Evolutionary conservation across 192 early-diverging fungal species (phyloP).

Genomic region (Backusella liffmaniae): DNA sequence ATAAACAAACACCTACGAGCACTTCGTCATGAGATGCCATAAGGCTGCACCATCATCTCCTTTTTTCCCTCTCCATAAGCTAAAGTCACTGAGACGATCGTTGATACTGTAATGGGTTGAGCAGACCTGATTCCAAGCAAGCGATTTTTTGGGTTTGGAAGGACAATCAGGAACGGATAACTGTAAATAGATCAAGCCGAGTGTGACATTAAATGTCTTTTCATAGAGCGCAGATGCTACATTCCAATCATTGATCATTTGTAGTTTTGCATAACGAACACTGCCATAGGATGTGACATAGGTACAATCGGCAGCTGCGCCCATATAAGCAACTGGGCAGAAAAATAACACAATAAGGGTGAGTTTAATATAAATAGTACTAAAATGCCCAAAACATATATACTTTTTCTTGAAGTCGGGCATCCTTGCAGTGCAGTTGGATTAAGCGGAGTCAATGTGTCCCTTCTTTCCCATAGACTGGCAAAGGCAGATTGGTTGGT

Average conservation of each 20-base stretch:
- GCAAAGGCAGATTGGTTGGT: neutral
- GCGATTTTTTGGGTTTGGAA: slow-evolving; percentile 21
- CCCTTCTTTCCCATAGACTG: neutral
- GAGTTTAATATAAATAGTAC: neutral
- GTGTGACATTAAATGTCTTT: slow-evolving; percentile 78
- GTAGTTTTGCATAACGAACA: slow-evolving; percentile 55
- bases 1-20: slow-evolving; percentile 42
- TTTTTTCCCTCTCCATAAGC: slow-evolving; percentile 72
- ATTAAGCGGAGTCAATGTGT: neutral
- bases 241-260: slow-evolving; percentile 84
- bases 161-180: slow-evolving; percentile 67
- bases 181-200: slow-evolving; percentile 79
- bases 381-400: neutral
- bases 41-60: slow-evolving; percentile 74
- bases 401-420: slow-evolving; percentile 24
- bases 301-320: slow-evolving; percentile 67
- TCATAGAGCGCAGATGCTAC: slow-evolving; percentile 84
- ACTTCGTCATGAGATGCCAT: slow-evolving; percentile 93
- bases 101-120: slow-evolving; percentile 70
- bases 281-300: slow-evolving; percentile 59
- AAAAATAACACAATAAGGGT: neutral
- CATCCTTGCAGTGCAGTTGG: slow-evolving; percentile 16
- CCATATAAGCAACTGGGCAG: slow-evolving; percentile 29
- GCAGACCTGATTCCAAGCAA: slow-evolving; percentile 83
- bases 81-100: slow-evolving; percentile 82